Conservation (phyloP, 257 asterid species). For the Plantago elongata region DNA sequence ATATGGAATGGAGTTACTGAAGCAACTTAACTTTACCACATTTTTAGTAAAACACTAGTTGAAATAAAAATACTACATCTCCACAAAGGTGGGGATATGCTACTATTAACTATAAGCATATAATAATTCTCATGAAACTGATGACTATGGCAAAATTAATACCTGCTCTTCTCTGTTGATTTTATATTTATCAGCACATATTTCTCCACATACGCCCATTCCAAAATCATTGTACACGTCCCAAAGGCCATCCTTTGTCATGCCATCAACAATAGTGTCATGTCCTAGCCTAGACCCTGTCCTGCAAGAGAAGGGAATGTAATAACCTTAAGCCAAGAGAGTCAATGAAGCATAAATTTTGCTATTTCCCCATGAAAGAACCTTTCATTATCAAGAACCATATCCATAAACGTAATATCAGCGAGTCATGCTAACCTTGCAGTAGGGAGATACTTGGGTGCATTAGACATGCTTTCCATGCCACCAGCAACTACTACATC, state of each 20-base stretch:
- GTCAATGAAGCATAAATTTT: background rate
- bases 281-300: conserved; percentile 85
- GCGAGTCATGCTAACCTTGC: conserved; percentile 52
- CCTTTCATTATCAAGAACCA: background rate
- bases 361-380: background rate
- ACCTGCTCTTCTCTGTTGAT: conserved; percentile 86
- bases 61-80: too few species aligned
- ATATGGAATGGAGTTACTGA: background rate
- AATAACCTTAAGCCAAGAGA: conserved; percentile 5
- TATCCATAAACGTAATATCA: background rate
- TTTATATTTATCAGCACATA: conserved; percentile 71
- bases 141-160: background rate
- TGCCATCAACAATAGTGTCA: conserved; percentile 76
- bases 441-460: conserved; percentile 68
- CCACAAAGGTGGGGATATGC: too few species aligned
- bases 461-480: conserved; percentile 99
- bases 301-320: conserved; percentile 36
- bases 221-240: conserved; percentile 91
- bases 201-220: conserved; percentile 93
- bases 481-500: conserved; percentile 93
- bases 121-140: too few species aligned
- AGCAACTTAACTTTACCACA: background rate
- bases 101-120: too few species aligned
- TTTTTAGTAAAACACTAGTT: background rate
- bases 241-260: conserved; percentile 98